phyloP scores from a whole-genome alignment of 1,284 basidiomycete species.

The Microbotryomycetes sp. region DNA sequence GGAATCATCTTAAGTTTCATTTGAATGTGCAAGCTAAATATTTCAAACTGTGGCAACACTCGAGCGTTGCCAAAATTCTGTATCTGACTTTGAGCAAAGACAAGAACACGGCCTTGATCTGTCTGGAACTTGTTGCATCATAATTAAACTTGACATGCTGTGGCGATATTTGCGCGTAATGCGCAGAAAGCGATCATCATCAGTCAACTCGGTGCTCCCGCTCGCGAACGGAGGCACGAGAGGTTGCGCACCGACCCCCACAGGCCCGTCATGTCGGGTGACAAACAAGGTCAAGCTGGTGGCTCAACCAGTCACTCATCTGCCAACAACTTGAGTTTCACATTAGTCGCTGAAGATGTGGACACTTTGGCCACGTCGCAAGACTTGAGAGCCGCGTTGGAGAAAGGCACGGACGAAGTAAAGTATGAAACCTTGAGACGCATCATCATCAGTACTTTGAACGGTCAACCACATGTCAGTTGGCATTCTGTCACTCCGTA shows the following conservation, averaged over 20 bases:
- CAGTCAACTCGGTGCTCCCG: too few relatives aligned
- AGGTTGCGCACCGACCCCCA: too few relatives aligned
- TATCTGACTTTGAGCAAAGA: not conserved
- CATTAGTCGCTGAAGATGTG: conserved; percentile 41
- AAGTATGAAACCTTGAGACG: conserved; percentile 94
- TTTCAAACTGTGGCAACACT: not conserved
- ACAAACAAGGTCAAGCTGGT: not conserved
- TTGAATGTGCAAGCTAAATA: not conserved
- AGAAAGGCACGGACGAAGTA: conserved; percentile 96
- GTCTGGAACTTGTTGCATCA: too few relatives aligned
- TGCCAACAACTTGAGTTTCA: conserved; percentile 18
- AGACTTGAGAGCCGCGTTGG: conserved; percentile 78
- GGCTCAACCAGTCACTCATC: too few relatives aligned
- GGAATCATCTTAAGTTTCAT: not conserved
- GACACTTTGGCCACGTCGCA: conserved; percentile 66
- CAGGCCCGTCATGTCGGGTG: not conserved
- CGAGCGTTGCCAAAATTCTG: not conserved
- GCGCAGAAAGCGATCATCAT: too few relatives aligned
- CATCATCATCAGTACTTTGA: conserved; percentile 86
- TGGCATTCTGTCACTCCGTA: conserved; percentile 30
- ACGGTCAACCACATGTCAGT: conserved; percentile 68
- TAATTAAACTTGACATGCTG: too few relatives aligned
- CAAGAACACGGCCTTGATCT: too few relatives aligned
- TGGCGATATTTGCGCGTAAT: too few relatives aligned
- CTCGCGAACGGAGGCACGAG: too few relatives aligned